Evolutionary conservation across 176 grass and related monocot species (phyloP), one percentile per base, ranked within the genome.

Genomic region (Poa pratensis): DNA sequence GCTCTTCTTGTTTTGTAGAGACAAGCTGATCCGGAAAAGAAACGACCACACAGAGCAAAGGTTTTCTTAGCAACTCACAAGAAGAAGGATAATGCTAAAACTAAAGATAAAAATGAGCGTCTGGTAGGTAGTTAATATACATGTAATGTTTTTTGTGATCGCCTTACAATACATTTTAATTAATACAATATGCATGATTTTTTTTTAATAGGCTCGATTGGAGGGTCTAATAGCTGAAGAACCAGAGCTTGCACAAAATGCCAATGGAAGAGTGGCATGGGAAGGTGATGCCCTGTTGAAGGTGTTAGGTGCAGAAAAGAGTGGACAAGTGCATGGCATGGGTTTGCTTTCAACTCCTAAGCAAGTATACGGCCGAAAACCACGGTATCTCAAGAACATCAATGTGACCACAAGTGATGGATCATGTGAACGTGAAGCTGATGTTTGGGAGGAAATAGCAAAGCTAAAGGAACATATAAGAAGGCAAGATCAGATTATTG

Each of bases 251-350:
- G 53, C 19, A 55, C 4, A 67, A 18, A 87, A 77, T 34, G 45
- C 5, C 1, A 16, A 82, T 11, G 79, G 79, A 45, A 64, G 45
- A 76, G 43, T 88, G 43, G 69, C 69, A 45, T 83, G 79, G 70
- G 45, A 88, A 45, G 86, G 86, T 28, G 79, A 88, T 60, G 79
- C 86, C 26, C 11, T 82, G 15, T 35, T 70, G 28, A 24, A 88
- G 28, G 86, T 88, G 8, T 27, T 83, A 10, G 86, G 78, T 11
- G 19, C 69, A 32, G 79, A 88, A 12, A 82, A 73, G 9, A 11
- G 9, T 11, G 42, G 42, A 45, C 42, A 45, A 45, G 42, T 45
- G 9, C 42, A 45, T 45, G 50, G 60, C 12, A 27, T 86, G 69
- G 76, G 75, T 17, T 52, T 52, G 50, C 50, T 57, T 57, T 7